These are phyloP conservation scores for Acidiella bohemica DNA, from an alignment of 495 filamentous ascomycete genomes.

Conservation along the genomic window DNA sequence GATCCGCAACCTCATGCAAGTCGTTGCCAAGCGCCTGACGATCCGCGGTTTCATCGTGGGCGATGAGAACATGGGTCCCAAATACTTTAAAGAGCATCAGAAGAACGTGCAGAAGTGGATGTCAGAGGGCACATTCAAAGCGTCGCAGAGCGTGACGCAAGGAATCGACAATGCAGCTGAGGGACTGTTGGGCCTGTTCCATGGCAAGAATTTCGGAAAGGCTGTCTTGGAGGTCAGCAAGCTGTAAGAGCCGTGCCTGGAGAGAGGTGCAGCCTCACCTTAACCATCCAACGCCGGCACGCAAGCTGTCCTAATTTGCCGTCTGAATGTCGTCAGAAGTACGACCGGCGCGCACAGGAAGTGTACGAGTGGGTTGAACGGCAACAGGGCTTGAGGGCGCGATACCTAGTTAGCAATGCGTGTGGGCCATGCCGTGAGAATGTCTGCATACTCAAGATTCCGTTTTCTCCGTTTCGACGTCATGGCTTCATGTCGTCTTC, in stretches of 20 bases:
- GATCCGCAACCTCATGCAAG: constrained; percentile 48
- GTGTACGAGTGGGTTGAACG: too few species aligned
- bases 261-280: neutral
- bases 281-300: neutral
- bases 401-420: too few species aligned
- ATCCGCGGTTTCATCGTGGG: constrained; percentile 62
- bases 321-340: too few species aligned
- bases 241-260: constrained; percentile 2
- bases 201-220: constrained; percentile 88
- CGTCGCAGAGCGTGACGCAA: constrained; percentile 51
- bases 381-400: too few species aligned
- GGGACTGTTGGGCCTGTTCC: constrained; percentile 73
- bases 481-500: too few species aligned
- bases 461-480: too few species aligned
- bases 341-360: too few species aligned
- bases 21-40: constrained; percentile 44
- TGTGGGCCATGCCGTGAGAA: too few species aligned
- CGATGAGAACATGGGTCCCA: constrained; percentile 52
- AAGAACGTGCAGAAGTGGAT: constrained; percentile 76
- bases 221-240: constrained; percentile 56
- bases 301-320: constrained; percentile 1
- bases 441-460: too few species aligned
- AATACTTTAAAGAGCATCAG: constrained; percentile 65
- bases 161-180: constrained; percentile 75
- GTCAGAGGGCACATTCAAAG: constrained; percentile 64